Percentiles rank a stretch among this genome's conserved stretches.
phyloP scores from a whole-genome alignment of 352 stramenopile species.

The Phytophthora sansomeana region DNA sequence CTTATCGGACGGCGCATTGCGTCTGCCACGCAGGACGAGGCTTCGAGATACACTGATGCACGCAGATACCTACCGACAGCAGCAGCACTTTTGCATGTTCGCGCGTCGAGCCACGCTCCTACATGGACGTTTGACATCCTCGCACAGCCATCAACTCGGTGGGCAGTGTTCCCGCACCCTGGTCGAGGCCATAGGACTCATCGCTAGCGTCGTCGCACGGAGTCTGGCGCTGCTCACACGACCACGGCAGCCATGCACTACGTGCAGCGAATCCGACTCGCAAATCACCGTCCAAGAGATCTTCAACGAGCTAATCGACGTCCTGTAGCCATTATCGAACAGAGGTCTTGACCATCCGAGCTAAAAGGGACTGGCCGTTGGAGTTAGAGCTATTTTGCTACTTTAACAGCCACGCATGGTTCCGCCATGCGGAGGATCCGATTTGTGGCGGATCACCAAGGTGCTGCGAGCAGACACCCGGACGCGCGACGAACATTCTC shows the following conservation, averaged over 20 bases:
- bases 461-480: too few species aligned
- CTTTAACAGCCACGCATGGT: too few species aligned
- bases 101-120: slow-evolving; percentile 17
- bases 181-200: background rate
- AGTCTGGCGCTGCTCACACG: too few species aligned
- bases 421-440: too few species aligned
- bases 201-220: too few species aligned
- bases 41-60: slow-evolving; percentile 6
- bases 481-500: background rate
- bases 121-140: slow-evolving; percentile 27
- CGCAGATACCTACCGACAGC: slow-evolving; percentile 30
- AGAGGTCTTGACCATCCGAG: too few species aligned
- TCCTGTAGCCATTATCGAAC: too few species aligned
- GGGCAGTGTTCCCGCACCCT: background rate
- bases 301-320: slow-evolving; percentile 14
- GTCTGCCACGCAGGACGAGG: slow-evolving; percentile 5
- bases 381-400: too few species aligned
- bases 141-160: slow-evolving; percentile 10
- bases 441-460: slow-evolving; percentile 26
- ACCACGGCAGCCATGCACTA: background rate
- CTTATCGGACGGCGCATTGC: slow-evolving; percentile 17
- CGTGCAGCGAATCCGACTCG: background rate
- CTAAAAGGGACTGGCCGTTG: too few species aligned
- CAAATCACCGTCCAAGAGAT: slow-evolving; percentile 8
- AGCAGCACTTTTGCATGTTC: slow-evolving; percentile 19